A percentile compares a stretch with the other conserved stretches of the same genome.
Conservation (phyloP, 2,329 filamentous ascomycete species). For the Allantophomopsis cytisporea region DNA sequence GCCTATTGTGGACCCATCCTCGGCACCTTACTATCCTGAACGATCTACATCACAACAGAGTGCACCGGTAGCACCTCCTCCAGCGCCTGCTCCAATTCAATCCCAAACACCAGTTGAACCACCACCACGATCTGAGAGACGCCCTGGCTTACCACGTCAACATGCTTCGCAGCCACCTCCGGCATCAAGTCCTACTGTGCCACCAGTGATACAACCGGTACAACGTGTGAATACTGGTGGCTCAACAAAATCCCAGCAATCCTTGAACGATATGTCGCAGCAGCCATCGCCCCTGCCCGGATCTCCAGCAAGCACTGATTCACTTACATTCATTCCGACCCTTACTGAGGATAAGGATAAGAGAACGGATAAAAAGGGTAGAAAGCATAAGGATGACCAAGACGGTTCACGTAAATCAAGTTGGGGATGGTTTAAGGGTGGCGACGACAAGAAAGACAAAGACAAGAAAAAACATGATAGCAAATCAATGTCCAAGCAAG, state of each 20-base stretch:
- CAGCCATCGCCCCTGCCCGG: conserved; percentile 58
- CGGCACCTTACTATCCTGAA: conserved; percentile 27
- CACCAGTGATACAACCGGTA: conserved; percentile 9
- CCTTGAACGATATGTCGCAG: conserved; percentile 45
- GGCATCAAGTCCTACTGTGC: conserved; percentile 4
- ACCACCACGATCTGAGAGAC: conserved; percentile 30
- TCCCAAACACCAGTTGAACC: conserved; percentile 26
- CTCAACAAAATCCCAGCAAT: conserved; percentile 4
- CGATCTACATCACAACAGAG: conserved; percentile 37
- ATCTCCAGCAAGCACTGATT: conserved; percentile 59
- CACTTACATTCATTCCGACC: conserved; percentile 68
- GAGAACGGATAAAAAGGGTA: conserved; percentile 60
- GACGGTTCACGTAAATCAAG: conserved; percentile 58
- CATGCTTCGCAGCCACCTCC: conserved; percentile 3
- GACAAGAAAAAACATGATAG: conserved; percentile 48
- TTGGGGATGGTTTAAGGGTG: conserved; percentile 72
- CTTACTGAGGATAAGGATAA: conserved; percentile 49
- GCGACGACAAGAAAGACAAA: conserved; percentile 62
- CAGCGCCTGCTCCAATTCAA: conserved; percentile 6
- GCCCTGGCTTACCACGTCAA: conserved; percentile 22
- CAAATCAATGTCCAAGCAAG: conserved; percentile 40
- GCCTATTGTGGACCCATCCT: conserved; percentile 1
- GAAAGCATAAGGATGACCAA: conserved; percentile 56
- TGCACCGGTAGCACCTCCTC: neutral
- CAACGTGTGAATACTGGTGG: neutral